These are phyloP conservation scores for Aspergillus alliaceus DNA, from an alignment of 2,329 filamentous ascomycete species.

Conservation along the genomic window DNA sequence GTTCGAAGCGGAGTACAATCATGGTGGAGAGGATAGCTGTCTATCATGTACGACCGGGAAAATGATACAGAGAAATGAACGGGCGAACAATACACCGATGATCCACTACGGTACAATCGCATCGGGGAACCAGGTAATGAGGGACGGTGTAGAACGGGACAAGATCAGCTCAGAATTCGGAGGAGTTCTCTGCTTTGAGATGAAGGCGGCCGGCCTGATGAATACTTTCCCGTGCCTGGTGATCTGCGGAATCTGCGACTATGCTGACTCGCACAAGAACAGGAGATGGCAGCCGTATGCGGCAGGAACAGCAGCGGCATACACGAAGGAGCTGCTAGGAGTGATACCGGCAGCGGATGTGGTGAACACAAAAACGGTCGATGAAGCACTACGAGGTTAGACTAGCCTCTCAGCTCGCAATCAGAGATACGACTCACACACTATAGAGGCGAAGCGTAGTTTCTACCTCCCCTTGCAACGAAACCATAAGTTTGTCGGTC, in stretches of 20 bases:
- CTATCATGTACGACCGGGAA: constrained; percentile 29
- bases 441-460: background rate
- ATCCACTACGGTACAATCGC: constrained; percentile 22
- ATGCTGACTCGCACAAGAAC: constrained; percentile 1
- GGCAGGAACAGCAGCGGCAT: background rate
- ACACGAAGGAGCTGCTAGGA: background rate
- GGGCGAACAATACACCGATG: constrained; percentile 1
- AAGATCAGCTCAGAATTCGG: background rate
- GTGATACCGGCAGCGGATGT: background rate
- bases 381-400: constrained; percentile 2
- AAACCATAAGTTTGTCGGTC: background rate
- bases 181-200: background rate
- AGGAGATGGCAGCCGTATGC: background rate
- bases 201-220: too few relatives aligned
- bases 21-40: constrained; percentile 30
- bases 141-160: constrained; percentile 11
- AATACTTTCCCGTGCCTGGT: background rate
- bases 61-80: constrained; percentile 12
- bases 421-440: background rate
- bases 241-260: background rate
- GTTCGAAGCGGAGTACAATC: constrained; percentile 29
- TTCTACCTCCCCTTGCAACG: background rate
- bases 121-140: constrained; percentile 19
- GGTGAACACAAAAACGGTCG: background rate
- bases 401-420: background rate